phyloP scores from a whole-genome alignment of 495 filamentous ascomycete genomes.

The Xylaria cubensis region DNA sequence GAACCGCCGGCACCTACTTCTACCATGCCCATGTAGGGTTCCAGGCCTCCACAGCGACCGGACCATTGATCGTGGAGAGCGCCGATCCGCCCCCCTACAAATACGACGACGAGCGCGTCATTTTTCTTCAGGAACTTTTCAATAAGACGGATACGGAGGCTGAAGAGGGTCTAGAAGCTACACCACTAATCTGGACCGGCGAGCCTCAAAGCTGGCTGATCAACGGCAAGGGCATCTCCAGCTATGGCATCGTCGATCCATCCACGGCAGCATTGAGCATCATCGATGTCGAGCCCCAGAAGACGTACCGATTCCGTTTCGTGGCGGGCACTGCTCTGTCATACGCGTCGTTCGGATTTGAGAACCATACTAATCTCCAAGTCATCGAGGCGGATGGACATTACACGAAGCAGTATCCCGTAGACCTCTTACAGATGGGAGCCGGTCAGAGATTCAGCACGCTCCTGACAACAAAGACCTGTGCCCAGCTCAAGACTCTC shows the following conservation, averaged over 20 bases:
- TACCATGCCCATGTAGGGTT: conserved; percentile 63
- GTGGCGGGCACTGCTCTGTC: conserved; percentile 58
- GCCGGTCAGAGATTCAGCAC: conserved; percentile 61
- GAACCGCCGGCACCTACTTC: conserved; percentile 59
- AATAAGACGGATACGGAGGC: conserved; percentile 46
- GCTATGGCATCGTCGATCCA: conserved; percentile 20
- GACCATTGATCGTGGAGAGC: conserved; percentile 60
- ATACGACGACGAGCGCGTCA: conserved; percentile 61
- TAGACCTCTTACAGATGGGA: conserved; percentile 54
- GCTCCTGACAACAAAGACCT: conserved; percentile 51
- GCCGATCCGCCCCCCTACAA: conserved; percentile 45
- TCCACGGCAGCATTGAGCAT: conserved; percentile 40
- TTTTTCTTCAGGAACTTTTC: conserved; percentile 58
- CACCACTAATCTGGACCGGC: conserved; percentile 47
- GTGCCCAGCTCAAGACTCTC: conserved; percentile 43
- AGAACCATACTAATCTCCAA: conserved; percentile 50
- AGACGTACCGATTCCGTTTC: conserved; percentile 60
- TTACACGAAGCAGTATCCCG: conserved; percentile 55
- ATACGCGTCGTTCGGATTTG: conserved; percentile 52
- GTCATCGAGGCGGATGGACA: conserved; percentile 62
- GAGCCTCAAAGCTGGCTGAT: conserved; percentile 54
- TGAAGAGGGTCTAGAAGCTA: conserved; percentile 39
- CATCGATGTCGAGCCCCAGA: conserved; percentile 60
- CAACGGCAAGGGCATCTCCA: conserved; percentile 43
- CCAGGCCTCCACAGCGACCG: conserved; percentile 55